Percentiles rank a stretch among this genome's conserved stretches.
These are phyloP conservation scores for Trebouxia sp. DNA, from an alignment of 139 green algal genomes.

Conservation along the genomic window DNA sequence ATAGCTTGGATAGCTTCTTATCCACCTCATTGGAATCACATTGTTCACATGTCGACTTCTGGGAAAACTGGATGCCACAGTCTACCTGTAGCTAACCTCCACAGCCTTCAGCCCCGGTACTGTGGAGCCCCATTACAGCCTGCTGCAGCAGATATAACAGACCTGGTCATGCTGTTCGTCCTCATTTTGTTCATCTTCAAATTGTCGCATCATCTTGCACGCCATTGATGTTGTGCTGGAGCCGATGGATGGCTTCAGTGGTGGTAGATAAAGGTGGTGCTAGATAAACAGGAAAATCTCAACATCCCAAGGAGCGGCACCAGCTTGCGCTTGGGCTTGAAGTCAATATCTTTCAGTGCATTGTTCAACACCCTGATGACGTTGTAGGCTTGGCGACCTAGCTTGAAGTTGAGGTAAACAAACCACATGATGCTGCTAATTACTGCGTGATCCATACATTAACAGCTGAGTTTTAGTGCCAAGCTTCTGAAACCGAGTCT, in stretches of 20 bases:
- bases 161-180: slow-evolving; percentile 21
- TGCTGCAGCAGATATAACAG: slow-evolving; percentile 22
- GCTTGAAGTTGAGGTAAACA: slow-evolving; percentile 23
- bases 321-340: slow-evolving; percentile 19
- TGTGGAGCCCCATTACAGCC: slow-evolving; percentile 14
- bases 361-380: slow-evolving; percentile 20
- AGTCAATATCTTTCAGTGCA: slow-evolving; percentile 22
- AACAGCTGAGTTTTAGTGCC: slow-evolving; percentile 23
- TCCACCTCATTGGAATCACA: slow-evolving; percentile 24
- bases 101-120: slow-evolving; percentile 10
- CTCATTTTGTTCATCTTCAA: slow-evolving; percentile 27
- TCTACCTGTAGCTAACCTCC: slow-evolving; percentile 7
- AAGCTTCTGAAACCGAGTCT: slow-evolving; percentile 8
- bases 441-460: slow-evolving; percentile 23
- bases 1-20: slow-evolving; percentile 22
- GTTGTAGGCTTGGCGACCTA: slow-evolving; percentile 9
- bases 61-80: slow-evolving; percentile 14
- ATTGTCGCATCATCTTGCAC: slow-evolving; percentile 19
- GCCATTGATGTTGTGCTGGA: slow-evolving; percentile 17
- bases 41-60: slow-evolving; percentile 11
- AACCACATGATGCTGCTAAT: slow-evolving; percentile 24
- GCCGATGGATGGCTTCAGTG: slow-evolving; percentile 21
- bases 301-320: slow-evolving; percentile 17
- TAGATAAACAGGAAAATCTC: slow-evolving; percentile 7
- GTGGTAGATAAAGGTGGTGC: slow-evolving; percentile 18